phyloP scores from a whole-genome alignment of 305 asterid genomes.

The Rubia balearica region DNA sequence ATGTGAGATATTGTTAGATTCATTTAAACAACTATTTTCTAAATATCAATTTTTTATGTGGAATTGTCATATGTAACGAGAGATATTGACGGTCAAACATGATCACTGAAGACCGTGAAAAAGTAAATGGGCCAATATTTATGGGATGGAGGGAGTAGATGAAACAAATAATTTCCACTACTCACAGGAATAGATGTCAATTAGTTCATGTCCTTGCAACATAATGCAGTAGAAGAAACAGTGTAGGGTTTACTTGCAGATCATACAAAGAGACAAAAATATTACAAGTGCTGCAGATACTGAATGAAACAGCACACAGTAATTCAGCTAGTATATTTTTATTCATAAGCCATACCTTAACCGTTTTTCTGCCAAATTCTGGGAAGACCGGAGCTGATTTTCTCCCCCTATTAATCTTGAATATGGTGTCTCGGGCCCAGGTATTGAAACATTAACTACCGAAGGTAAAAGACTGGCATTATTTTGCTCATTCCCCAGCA shows the following conservation, averaged over 20 bases:
- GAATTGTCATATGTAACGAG: no score
- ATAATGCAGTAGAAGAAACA: background rate
- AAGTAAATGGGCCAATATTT: no score
- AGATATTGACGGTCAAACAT: no score
- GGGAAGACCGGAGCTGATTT: conserved; percentile 40
- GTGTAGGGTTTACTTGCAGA: background rate
- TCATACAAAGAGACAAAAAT: background rate
- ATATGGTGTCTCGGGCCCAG: conserved; percentile 39
- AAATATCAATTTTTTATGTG: no score
- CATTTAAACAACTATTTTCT: no score
- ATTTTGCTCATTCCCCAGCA: conserved; percentile 36
- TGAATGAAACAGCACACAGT: background rate
- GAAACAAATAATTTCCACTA: background rate
- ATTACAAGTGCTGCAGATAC: background rate
- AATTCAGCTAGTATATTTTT: background rate
- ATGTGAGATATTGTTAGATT: no score
- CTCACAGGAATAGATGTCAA: background rate
- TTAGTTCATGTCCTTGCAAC: background rate
- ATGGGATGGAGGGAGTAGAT: no score
- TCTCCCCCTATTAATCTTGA: conserved; percentile 29
- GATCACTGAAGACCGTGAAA: no score
- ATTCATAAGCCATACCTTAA: conserved; percentile 47
- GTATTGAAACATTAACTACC: conserved; percentile 42
- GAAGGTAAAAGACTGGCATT: conserved; percentile 42
- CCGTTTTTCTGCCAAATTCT: conserved; percentile 34